Base-by-base conservation (phyloP, 805 yeast species). In the Metschnikowia colocasiae region DNA sequence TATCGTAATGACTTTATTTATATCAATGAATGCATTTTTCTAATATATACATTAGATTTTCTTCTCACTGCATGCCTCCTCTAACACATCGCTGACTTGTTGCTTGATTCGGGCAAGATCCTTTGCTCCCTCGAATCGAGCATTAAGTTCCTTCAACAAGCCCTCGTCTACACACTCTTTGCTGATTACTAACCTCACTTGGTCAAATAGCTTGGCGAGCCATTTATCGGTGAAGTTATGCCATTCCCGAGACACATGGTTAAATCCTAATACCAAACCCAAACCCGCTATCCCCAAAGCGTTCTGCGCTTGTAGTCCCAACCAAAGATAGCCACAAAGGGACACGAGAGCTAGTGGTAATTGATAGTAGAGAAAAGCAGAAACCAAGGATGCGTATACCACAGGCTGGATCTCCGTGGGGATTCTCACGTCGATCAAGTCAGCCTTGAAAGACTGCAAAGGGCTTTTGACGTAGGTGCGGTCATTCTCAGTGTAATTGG, bases 251-350 rank as follows among this genome's bases (percentile, higher is more conserved):
- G 73, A 62, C 3, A 72, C 74, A 32, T 67, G 61, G 46, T 71
- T 71, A 55, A 72, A 69, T 10, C 77, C 77, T 42, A 68, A 49
- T 6, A 64, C 67, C 65, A 69, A 62, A 0, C 77, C 77, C n/a
- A 72, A 54, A 4, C 58, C 50, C 4, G 59, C 64, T 5, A 72
- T 51, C 0, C 76, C 74, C 31, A 60, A 43, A 0, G 71, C 64
- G 13, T 65, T 55, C 36, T 72, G 66, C 2, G 58, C 43, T 2
- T 63, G 56, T 43, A 71, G 59, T 2, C 62, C 73, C 51, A 72
- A 68, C 51, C 59, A 62, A 22, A 63, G 57, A 51, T 64, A 68
- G 2, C 73, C 59, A 13, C 62, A 48, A 8, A 61, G 47, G 4
- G 74, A 56, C 6, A 72, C 48, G 2, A 61, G 50, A 1, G 69